phyloP scores from a whole-genome alignment of 2,329 filamentous ascomycete species.

The Neophaeococcomyces aloes region DNA sequence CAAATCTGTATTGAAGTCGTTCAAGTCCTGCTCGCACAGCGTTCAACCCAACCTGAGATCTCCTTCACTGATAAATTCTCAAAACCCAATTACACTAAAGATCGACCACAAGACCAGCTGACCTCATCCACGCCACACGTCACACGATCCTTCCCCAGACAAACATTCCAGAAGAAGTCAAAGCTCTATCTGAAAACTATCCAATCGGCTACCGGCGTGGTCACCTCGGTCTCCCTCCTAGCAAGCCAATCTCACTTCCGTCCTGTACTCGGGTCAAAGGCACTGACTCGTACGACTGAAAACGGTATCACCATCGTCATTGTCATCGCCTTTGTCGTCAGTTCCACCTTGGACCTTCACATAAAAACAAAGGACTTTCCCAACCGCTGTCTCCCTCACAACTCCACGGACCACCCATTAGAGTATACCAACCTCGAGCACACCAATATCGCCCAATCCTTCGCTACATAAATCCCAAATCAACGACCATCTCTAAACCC shows the following conservation, averaged over 20 bases:
- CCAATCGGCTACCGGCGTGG: background rate
- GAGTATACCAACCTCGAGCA: background rate
- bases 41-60: background rate
- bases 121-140: background rate
- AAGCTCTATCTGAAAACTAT: background rate
- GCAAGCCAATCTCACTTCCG: background rate
- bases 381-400: too few relatives aligned
- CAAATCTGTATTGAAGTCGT: too few relatives aligned
- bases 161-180: slow-evolving; percentile 1
- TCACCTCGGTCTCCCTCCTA: background rate
- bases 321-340: too few relatives aligned
- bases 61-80: background rate
- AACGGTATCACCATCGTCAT: too few relatives aligned
- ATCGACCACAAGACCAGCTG: background rate
- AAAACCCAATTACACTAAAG: background rate
- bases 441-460: background rate
- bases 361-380: too few relatives aligned
- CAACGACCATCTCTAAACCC: background rate
- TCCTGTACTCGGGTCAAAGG: background rate
- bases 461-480: background rate
- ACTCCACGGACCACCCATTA: background rate
- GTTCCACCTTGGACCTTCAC: too few relatives aligned
- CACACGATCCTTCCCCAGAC: background rate
- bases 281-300: too few relatives aligned
- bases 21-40: too few relatives aligned